These are phyloP conservation scores for Nakaseomyces kungkrabaensis DNA, from an alignment of 1,139 yeast genomes.

Conservation along the genomic window DNA sequence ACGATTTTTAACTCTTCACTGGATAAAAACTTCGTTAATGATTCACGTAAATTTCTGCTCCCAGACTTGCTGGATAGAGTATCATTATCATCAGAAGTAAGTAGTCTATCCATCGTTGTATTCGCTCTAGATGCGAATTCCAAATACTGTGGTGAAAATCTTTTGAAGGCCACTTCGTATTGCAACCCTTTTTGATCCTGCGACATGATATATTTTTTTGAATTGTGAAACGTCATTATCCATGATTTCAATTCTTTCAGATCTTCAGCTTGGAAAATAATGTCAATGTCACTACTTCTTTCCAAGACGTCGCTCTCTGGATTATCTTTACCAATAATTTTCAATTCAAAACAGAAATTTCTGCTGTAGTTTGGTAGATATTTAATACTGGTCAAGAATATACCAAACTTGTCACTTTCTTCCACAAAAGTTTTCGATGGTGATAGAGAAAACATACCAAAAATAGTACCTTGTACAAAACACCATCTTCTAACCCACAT, in stretches of 20 bases:
- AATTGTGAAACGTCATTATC: conserved; percentile 62
- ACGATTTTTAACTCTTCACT: conserved; percentile 6
- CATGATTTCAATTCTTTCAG: conserved; percentile 61
- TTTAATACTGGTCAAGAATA: conserved; percentile 54
- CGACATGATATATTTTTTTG: conserved; percentile 36
- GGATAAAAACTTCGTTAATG: conserved; percentile 4
- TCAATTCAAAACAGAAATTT: conserved; percentile 73
- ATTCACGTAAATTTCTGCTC: conserved; percentile 7
- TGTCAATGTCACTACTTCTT: conserved; percentile 27
- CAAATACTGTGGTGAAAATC: conserved; percentile 59
- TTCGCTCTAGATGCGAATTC: conserved; percentile 66
- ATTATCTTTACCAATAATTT: conserved; percentile 42
- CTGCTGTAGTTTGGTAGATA: conserved; percentile 61
- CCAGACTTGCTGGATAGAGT: conserved; percentile 9
- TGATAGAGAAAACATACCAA: conserved; percentile 68
- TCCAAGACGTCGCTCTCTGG: conserved; percentile 9
- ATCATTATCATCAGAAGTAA: conserved; percentile 33
- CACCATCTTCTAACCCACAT: conserved; percentile 88
- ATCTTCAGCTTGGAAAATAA: conserved; percentile 70
- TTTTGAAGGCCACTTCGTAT: conserved; percentile 44
- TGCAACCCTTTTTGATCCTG: conserved; percentile 32
- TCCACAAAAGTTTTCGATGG: conserved; percentile 69
- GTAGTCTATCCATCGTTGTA: conserved; percentile 40
- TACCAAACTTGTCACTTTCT: conserved; percentile 83
- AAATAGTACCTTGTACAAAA: conserved; percentile 69